Evolutionary conservation across 768 basidiomycete species (phyloP).

Genomic region (Tricholoma matsutake): DNA sequence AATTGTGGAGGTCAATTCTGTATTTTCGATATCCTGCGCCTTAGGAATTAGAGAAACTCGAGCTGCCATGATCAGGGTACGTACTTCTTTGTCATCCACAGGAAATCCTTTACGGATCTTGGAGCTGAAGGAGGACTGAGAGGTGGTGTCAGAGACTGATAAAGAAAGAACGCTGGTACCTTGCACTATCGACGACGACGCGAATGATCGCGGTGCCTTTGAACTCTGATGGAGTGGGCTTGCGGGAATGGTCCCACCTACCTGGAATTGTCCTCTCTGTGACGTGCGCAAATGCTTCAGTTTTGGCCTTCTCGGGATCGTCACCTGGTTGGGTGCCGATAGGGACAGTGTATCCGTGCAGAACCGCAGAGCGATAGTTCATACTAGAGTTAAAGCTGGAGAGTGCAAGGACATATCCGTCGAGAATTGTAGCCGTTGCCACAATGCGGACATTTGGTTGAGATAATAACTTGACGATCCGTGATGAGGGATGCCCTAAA

Average conservation of each 20-base stretch:
- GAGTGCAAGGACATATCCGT: neutral
- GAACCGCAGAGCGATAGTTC: slow-evolving; percentile 1
- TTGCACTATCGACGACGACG: neutral
- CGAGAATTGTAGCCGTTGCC: neutral
- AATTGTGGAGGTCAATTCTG: neutral
- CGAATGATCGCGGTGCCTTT: neutral
- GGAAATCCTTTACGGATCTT: neutral
- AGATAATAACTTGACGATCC: neutral
- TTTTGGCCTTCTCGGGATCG: neutral
- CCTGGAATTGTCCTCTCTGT: neutral
- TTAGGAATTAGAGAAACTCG: neutral
- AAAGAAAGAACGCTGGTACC: neutral
- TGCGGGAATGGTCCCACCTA: neutral
- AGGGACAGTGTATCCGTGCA: neutral
- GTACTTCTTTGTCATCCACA: neutral
- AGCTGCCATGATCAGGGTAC: neutral
- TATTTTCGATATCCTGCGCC: neutral
- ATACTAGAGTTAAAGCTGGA: neutral
- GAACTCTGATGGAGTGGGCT: neutral
- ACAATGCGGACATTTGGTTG: neutral
- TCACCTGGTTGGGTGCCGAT: neutral
- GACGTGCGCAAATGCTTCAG: neutral
- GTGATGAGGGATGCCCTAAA: neutral
- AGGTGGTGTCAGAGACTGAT: neutral
- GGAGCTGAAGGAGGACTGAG: neutral